Base-by-base conservation (phyloP, 2,329 filamentous ascomycete genomes). In the Fusarium scirpi region DNA sequence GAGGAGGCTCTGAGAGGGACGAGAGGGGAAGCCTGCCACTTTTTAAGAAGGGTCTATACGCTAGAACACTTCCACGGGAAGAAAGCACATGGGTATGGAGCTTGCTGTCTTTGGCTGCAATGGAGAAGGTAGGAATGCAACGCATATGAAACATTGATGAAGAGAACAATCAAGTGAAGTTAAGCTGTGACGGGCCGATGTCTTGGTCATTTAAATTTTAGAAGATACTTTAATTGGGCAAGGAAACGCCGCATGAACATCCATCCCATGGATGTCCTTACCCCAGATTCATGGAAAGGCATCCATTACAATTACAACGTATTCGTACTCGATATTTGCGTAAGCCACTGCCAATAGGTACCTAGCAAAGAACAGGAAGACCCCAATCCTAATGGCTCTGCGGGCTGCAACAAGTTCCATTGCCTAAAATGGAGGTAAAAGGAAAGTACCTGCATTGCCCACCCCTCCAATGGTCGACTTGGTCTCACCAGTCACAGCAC, bases 11-110 rank as follows among this genome's bases (percentile, higher is more conserved):
- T 38, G 63, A 27, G 38, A 54, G 38, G 27, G 32, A 58, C 44
- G 27, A 34, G 65, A 69, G 47, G 65, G 61, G 51, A 66, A 65
- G 52, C 55, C 65, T 65, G 51, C 43, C 30, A 48, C 51, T 55
- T 32, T 43, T 30, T 53, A 58, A 27, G 49, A 60, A 45, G 62
- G 57, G 52, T 40, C 48, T 52, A 24, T 11, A 18, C 66, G 61
- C 66, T 70, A 69, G 66, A 69, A 69, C 66, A 56, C 22, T 52
- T 27, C 32, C 18, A 41, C 9, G 9, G 22, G 9, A 40, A 27
- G 22, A 7, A 25, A 52, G 48, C 48, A 40, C 48, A 52, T 52
- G 32, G 30, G 48, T 15, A 38, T 40, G 18, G 25, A n/a, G 18
- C 12, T 52, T 25, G 11, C 15, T 32, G 12, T 52, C 48, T 52